Percentiles rank a stretch among this genome's conserved stretches.
phyloP scores from a whole-genome alignment of 1,284 basidiomycete genomes.

The Cryptococcus neoformans region DNA sequence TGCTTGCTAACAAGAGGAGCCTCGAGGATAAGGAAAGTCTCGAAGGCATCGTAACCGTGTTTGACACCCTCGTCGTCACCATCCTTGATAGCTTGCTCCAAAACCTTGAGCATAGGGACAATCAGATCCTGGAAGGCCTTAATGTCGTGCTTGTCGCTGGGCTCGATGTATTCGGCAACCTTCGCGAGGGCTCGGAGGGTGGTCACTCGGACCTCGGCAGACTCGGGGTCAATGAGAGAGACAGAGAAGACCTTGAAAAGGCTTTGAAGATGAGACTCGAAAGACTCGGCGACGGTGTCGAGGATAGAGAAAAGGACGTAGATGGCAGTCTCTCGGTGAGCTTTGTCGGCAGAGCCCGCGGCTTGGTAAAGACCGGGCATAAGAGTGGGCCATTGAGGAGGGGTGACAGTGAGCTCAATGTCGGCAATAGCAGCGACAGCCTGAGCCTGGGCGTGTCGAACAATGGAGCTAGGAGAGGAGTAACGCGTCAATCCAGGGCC shows the following conservation, averaged over 20 bases:
- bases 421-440: slow-evolving; percentile 91
- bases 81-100: slow-evolving; percentile 80
- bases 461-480: slow-evolving; percentile 62
- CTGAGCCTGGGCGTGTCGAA: slow-evolving; percentile 85
- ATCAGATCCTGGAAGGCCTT: slow-evolving; percentile 87
- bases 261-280: slow-evolving; percentile 70
- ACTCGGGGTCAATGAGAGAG: slow-evolving; percentile 83
- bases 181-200: slow-evolving; percentile 86
- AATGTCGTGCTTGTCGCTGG: slow-evolving; percentile 82
- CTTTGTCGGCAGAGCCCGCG: slow-evolving; percentile 63
- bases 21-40: slow-evolving; percentile 93
- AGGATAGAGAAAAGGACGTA: slow-evolving; percentile 91
- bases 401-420: slow-evolving; percentile 74
- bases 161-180: slow-evolving; percentile 89
- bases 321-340: slow-evolving; percentile 85
- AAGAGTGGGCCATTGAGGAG: slow-evolving; percentile 74
- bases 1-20: slow-evolving; percentile 86
- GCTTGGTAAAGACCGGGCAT: slow-evolving; percentile 85
- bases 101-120: slow-evolving; percentile 84
- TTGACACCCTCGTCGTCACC: slow-evolving; percentile 79
- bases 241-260: slow-evolving; percentile 80
- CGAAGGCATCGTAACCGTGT: slow-evolving; percentile 91
- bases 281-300: slow-evolving; percentile 86
- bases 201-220: slow-evolving; percentile 85
- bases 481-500: not conserved